Evolutionary conservation across 192 early-diverging fungal genomes (phyloP).

Genomic region (Linnemannia zychae): DNA sequence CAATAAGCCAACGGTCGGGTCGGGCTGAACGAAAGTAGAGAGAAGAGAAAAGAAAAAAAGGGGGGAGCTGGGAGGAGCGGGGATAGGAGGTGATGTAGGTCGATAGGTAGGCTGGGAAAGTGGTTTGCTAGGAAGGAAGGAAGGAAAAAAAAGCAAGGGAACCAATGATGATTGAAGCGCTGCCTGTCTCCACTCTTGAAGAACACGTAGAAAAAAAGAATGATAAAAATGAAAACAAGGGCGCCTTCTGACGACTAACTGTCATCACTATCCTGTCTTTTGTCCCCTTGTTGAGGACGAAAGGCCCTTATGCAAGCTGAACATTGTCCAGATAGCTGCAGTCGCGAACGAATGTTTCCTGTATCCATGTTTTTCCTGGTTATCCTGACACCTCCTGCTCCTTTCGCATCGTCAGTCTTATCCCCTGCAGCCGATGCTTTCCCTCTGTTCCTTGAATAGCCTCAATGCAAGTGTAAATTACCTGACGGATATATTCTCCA

Average conservation of each 20-base stretch:
- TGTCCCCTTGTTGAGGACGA: not conserved
- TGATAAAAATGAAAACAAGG: not conserved
- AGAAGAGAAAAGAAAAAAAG: not conserved
- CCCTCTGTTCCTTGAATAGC: too few species aligned
- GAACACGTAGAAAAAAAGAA: not conserved
- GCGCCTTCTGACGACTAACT: not conserved
- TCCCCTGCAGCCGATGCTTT: not conserved
- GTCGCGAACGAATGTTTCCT: not conserved
- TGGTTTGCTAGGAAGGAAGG: not conserved
- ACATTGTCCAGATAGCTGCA: not conserved
- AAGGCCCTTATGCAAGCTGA: not conserved
- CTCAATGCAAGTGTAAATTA: too few species aligned
- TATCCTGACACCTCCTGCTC: not conserved
- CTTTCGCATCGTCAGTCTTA: not conserved
- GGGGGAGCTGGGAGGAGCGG: not conserved
- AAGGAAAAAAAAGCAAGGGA: not conserved
- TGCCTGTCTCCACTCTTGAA: not conserved
- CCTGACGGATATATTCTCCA: constrained; percentile 80
- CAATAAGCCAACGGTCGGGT: constrained; percentile 3
- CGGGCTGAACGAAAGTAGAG: not conserved
- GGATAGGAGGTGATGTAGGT: not conserved
- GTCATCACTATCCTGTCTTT: not conserved
- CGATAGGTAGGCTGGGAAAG: not conserved
- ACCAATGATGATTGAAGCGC: not conserved
- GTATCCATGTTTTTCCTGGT: not conserved